Percentiles rank a stretch among this genome's conserved stretches.
These are phyloP conservation scores for Crithidia bombi DNA, from an alignment of 208 protist species.

Conservation along the genomic window DNA sequence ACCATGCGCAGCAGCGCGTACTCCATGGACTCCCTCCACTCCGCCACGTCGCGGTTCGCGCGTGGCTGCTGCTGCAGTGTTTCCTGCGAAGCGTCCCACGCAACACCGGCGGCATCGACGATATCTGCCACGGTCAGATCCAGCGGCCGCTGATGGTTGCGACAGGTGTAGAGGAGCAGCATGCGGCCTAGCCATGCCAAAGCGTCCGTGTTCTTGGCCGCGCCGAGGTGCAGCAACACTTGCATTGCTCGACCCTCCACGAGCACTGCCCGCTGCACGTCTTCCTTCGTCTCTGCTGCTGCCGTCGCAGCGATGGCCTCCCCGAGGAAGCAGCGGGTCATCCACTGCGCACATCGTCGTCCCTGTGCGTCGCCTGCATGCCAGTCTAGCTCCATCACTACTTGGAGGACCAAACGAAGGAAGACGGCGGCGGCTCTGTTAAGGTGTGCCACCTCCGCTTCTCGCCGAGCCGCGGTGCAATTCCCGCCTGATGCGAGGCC, in stretches of 20 bases:
- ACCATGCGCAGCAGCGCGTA: conserved; percentile 42
- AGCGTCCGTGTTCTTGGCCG: background rate
- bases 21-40: conserved; percentile 31
- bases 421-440: conserved; percentile 19
- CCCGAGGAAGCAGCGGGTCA: conserved; percentile 30
- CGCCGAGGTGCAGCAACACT: conserved; percentile 29
- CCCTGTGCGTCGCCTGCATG: conserved; percentile 18
- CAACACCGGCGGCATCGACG: conserved; percentile 18
- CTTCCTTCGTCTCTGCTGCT: background rate
- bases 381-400: conserved; percentile 32
- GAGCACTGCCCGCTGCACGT: background rate
- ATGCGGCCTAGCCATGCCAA: conserved; percentile 38
- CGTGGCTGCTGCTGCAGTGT: background rate
- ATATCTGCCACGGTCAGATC: conserved; percentile 47
- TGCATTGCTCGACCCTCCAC: conserved; percentile 33
- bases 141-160: conserved; percentile 26
- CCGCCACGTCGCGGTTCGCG: conserved; percentile 4
- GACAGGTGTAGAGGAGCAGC: conserved; percentile 41
- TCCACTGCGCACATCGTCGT: conserved; percentile 23
- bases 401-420: conserved; percentile 17
- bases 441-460: conserved; percentile 18
- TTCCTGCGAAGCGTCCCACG: conserved; percentile 2
- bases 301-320: background rate
- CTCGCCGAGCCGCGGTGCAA: background rate
- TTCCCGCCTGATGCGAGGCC: conserved; percentile 4